Base-by-base conservation (phyloP, 176 grass and related monocot species). In the Pontederia paniculata region DNA sequence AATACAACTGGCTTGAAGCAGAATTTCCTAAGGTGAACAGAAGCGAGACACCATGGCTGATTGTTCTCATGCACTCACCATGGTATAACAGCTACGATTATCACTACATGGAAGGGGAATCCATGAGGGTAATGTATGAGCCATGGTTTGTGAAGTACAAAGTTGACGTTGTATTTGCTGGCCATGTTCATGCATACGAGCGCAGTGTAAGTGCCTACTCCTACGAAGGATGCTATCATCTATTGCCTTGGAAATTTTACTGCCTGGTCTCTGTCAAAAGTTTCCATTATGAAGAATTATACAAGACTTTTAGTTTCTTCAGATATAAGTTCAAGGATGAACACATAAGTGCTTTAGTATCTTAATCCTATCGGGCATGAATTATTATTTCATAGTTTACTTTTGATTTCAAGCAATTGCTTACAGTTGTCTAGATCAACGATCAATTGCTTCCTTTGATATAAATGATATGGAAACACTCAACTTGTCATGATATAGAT, bases 81-180 rank as follows among this genome's bases (percentile, higher is more conserved):
- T 95, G 84, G 89, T 95, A 95, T 55, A 95, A 95, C 70, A 95
- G 89, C 78, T 89, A 95, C 42, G 82, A 89, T 67, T 86, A 95
- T 44, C 89, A 89, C 45, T 89, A 85, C 50, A 95, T 95, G 89
- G 89, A 95, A 75, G 89, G 89, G 12, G 89, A 95, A 62, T 72
- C 62, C 56, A 95, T 95, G 89, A 73, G 85, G 73, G 89, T 95
- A 17, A 86, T 95, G 81, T 95, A 69, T 8, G 89, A 95, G 74
- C 62, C 55, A 2, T 95, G 84, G 85, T 89, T 95, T 12, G 89
- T 95, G 8, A 77, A 80, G 63, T 77, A 95, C 73, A 95, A 95
- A 74, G 89, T 95, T 1, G 89, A 95, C 54, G 11, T 78, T 10
- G 81, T 89, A 57, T 95, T 95, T 53, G 78, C 89, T 19, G 89